Base-by-base conservation (phyloP, 306 rosid genomes). In the Cyclanthera cordifolia region DNA sequence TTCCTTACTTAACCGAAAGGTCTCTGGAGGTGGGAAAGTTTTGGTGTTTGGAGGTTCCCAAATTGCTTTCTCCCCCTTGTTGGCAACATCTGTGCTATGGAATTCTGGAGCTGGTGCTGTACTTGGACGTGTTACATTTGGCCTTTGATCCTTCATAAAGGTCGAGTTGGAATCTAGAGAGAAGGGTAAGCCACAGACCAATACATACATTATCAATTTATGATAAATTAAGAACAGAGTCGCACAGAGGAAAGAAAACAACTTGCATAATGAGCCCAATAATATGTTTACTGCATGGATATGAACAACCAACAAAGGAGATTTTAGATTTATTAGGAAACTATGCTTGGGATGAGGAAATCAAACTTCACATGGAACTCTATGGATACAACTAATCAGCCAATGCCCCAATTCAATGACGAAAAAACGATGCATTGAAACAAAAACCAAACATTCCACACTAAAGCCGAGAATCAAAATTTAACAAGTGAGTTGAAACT, bases 1-100 rank as follows among this genome's bases (percentile, higher is more conserved):
- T 65, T 93, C 87, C 77, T 88, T 83, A 77, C 86, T 83, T 74
- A 88, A 77, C 67, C 34, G 76, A 74, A 93, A 93, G 54, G 68
- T 66, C 70, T 80, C 56, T 75, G 85, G 81, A 39, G 87, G 80
- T 8, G 95, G 99, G 90, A 90, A 83, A 72, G 74, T 85, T 47
- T 73, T 61, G 6, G 69, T 80, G 45, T 6, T 76, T 8, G 85
- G 94, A 80, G 78, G 72, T 74, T 83, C 76, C 82, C 89, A 87
- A 55, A 87, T 57, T 43, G 91, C 82, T 30, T 54, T 82, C 27
- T 30, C 70, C 75, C 39, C 53, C 32, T 69, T 56, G 67, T 43
- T 78, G 72, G 53, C 83, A 64, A 76, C 53, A 66, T 66, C 76
- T 10, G 59, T 43, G 61, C 49, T 78, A 73, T 20, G 82, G 66